Conservation (phyloP, 1,284 basidiomycete genomes). For the Anthracocystis setariae region DNA sequence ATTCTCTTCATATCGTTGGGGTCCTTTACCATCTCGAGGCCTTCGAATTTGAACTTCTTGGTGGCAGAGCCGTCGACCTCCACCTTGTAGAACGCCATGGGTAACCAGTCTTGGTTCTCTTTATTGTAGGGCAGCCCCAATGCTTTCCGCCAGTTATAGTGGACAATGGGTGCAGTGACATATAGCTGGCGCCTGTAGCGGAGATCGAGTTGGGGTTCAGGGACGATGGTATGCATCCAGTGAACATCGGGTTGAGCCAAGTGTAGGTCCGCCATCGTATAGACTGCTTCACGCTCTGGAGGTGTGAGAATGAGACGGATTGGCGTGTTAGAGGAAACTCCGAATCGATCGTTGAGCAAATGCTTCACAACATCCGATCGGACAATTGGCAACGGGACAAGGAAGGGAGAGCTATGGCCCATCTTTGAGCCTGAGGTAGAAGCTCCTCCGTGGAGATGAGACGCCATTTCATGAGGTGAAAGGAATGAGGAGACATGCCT, state of each 20-base stretch:
- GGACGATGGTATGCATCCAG: constrained; percentile 11
- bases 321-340: background rate
- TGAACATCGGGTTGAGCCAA: background rate
- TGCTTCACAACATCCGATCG: constrained; percentile 6
- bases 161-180: constrained; percentile 6
- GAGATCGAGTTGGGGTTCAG: constrained; percentile 20
- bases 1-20: constrained; percentile 5
- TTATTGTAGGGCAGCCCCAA: background rate
- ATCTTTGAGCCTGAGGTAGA: background rate
- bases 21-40: constrained; percentile 17
- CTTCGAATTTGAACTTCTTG: constrained; percentile 9
- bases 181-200: constrained; percentile 9
- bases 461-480: background rate
- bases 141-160: constrained; percentile 2
- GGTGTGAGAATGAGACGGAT: background rate
- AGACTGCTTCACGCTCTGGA: background rate
- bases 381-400: background rate
- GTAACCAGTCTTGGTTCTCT: constrained; percentile 5
- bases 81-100: constrained; percentile 13
- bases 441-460: background rate
- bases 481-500: background rate
- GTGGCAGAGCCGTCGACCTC: background rate
- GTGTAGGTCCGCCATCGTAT: constrained; percentile 7
- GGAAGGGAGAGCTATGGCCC: background rate
- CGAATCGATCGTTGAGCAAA: constrained; percentile 2